Base-by-base conservation (phyloP, 2,329 filamentous ascomycete species). In the Cryoendolithus antarcticus region DNA sequence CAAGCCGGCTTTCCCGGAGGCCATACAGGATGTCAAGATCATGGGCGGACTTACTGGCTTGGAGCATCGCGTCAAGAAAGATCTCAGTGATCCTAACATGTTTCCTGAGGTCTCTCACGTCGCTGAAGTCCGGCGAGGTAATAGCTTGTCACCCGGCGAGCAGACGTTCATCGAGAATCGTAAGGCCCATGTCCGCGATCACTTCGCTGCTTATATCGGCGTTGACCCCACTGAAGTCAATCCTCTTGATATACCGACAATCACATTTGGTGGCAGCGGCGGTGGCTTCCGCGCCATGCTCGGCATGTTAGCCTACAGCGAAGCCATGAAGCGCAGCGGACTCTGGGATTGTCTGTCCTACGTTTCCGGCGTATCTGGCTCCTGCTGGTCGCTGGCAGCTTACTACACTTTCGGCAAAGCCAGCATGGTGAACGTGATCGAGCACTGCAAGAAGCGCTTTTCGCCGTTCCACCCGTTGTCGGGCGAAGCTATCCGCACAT, bases 281-380 rank as follows among this genome's bases (percentile, higher is more conserved):
- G 55, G 54, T 27, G 54, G 53, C 1, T 56, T 56, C 30, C 44
- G 55, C 11, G 54, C 56, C 12, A 56, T 58, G 51, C 46, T 56
- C 27, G 48, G 44, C 3, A 41, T 48, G 34, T 39, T 57, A 11
- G 56, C 49, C n/a, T 59, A 55, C 39, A 44, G 43, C 27, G 40
- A 51, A 21, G 46, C 52, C 19, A 55, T 57, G 51, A 53, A 54
- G 39, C 39, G 44, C 30, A 39, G 45, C 24, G 55, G 56, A 3
- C 43, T 56, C 4, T 57, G 53, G 54, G 55, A 58, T 38, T 52
- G 52, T 32, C 35, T 57, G 11, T 54, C 53, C 5, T 59, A 58
- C 39, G 47, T 56, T 6, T 43, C 54, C 10, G 56, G 55, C 5
- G 55, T 59, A 1, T 56, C 53, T 30, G 53, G 55, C 15, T 52